Evolutionary conservation across 1,284 basidiomycete genomes (phyloP).

Genomic region (Ganoderma lingzhi): DNA sequence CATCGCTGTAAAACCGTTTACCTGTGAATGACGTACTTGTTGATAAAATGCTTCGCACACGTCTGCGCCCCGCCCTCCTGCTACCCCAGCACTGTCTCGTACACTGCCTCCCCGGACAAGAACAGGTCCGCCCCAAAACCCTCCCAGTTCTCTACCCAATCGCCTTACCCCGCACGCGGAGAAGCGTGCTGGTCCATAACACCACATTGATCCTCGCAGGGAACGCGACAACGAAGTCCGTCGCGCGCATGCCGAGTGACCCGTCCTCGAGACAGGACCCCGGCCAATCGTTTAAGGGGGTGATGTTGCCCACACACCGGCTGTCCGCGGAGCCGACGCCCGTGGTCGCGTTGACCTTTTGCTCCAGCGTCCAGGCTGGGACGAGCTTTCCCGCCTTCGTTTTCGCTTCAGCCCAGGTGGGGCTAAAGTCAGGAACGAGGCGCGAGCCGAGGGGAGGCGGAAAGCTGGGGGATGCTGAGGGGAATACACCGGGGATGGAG

Average conservation of each 20-base stretch:
- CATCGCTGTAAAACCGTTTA: no score
- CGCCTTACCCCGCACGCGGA: constrained; percentile 75
- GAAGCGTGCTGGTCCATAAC: constrained; percentile 71
- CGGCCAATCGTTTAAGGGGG: constrained; percentile 50
- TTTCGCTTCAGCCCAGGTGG: constrained; percentile 51
- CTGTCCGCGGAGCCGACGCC: constrained; percentile 56
- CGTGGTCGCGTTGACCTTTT: constrained; percentile 52
- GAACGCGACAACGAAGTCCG: constrained; percentile 66
- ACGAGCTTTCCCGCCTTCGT: constrained; percentile 47
- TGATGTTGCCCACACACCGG: constrained; percentile 53
- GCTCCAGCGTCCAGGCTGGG: constrained; percentile 45
- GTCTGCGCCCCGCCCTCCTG: constrained; percentile 79
- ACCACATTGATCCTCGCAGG: constrained; percentile 66
- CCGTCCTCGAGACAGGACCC: constrained; percentile 74
- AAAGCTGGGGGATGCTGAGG: constrained; percentile 37
- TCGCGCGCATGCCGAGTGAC: constrained; percentile 52
- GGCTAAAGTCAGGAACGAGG: constrained; percentile 53
- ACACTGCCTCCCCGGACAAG: constrained; percentile 75
- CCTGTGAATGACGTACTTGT: constrained; percentile 71
- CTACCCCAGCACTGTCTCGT: constrained; percentile 79
- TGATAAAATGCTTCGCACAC: constrained; percentile 81
- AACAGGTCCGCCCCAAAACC: constrained; percentile 85
- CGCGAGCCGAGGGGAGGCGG: constrained; percentile 40
- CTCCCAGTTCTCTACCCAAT: constrained; percentile 92
- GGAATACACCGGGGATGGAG: constrained; percentile 41